phyloP scores from a whole-genome alignment of 176 grass and related monocot genomes.

The Phoenix roebelenii region DNA sequence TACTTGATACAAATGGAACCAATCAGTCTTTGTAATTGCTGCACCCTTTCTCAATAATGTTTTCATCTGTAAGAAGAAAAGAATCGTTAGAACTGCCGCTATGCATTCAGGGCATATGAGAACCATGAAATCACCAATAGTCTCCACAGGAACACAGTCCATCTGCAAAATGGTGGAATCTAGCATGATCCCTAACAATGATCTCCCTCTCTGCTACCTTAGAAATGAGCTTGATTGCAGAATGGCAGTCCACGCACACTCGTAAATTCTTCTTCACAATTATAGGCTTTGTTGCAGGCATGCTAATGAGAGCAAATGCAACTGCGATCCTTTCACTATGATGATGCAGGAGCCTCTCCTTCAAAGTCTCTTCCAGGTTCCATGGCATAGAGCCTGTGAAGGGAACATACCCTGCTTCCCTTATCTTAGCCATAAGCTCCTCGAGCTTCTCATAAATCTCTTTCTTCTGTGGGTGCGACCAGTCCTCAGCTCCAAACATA shows the following conservation, averaged over 20 bases:
- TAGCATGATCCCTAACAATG: constrained; percentile 49
- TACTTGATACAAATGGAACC: too few relatives aligned
- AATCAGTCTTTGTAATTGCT: too few relatives aligned
- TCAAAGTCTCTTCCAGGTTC: constrained; percentile 35
- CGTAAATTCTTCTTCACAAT: constrained; percentile 62
- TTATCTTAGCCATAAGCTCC: constrained; percentile 38
- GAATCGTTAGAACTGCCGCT: too few relatives aligned
- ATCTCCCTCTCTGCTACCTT: constrained; percentile 47
- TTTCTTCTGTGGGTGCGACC: constrained; percentile 34
- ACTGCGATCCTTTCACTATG: constrained; percentile 49
- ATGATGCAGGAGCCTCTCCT: constrained; percentile 43
- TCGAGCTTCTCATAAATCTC: constrained; percentile 56
- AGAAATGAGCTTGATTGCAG: constrained; percentile 46
- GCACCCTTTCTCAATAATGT: too few relatives aligned
- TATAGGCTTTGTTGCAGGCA: constrained; percentile 49
- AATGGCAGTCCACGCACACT: constrained; percentile 44
- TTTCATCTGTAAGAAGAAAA: too few relatives aligned
- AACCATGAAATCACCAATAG: constrained; percentile 34
- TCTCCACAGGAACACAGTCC: constrained; percentile 51
- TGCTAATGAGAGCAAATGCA: constrained; percentile 51
- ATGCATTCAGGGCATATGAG: too few relatives aligned
- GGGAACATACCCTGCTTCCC: constrained; percentile 39
- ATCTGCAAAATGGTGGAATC: constrained; percentile 47
- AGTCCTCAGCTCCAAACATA: constrained; percentile 39
- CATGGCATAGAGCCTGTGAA: constrained; percentile 32